Evolutionary conservation across 164 flowering plant genomes (phyloP), one percentile per base, ranked within the genome.

Genomic region (Vitis rupestris): DNA sequence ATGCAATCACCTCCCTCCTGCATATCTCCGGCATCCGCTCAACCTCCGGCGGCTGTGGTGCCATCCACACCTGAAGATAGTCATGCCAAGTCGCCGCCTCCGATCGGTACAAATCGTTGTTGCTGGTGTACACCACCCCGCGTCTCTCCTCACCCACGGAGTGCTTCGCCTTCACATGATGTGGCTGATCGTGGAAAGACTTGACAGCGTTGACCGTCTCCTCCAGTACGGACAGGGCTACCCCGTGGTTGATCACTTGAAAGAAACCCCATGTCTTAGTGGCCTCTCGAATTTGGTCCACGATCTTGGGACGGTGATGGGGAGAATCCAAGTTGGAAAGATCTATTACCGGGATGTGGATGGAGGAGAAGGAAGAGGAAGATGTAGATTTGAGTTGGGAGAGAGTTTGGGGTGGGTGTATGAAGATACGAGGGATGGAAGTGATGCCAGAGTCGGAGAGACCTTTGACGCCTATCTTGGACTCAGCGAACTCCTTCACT

Each of bases 81-180:
- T 79, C 82, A 66, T 79, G 70, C 82, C 80, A 77, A 53, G 61
- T 73, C 10, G 76, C 76, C 3, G 52, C 29, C n/a, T 9, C 50
- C 1, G 68, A 54, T 1, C 27, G 1, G 44, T 50, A 77, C 55
- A 77, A 52, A 66, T 77, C 80, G 53, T 69, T 61, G 57, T 77
- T 77, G 17, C 52, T 15, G 23, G 9, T 7, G 51, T 14, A 67
- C 65, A 2, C 48, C 30, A 67, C 68, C 44, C 14, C 37, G 50
- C 14, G 44, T 27, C 5, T 27, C 57, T 1, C 3, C 3, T 77
- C 82, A 2, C 82, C n/a, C 3, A 53, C 29, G 30, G 75, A 79
- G 14, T 4, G 70, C 52, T 44, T 62, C 17, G 51, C 14, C 70
- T 79, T 79, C 10, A 52, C 68, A 54, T 79, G 76, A 8, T 3